Conservation (phyloP, 148 eudicot genomes). For the Talinum fruticosum region DNA sequence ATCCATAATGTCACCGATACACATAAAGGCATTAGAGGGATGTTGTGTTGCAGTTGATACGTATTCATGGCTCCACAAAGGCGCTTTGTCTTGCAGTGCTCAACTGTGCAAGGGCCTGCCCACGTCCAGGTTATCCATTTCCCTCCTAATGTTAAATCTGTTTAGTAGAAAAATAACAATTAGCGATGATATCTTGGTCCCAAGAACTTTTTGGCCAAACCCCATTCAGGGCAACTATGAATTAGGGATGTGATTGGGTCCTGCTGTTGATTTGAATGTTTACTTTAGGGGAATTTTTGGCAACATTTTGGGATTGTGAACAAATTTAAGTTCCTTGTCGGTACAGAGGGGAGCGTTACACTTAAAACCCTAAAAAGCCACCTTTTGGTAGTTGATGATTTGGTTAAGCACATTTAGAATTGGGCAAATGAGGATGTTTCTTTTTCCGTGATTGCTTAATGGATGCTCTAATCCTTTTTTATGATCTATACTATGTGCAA, state of each 20-base stretch:
- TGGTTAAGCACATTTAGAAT: neutral
- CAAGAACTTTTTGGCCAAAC: neutral
- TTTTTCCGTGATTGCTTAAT: too few species aligned
- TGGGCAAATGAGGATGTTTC: neutral
- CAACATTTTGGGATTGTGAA: neutral
- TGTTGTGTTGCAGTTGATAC: conserved; percentile 87
- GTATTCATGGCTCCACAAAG: conserved; percentile 98
- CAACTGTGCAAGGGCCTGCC: conserved; percentile 87
- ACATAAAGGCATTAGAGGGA: conserved; percentile 74
- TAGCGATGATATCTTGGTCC: too few species aligned
- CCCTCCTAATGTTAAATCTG: neutral
- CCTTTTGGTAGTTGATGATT: neutral
- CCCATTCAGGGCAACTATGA: neutral
- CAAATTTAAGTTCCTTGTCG: neutral
- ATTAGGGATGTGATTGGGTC: neutral
- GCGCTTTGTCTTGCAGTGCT: conserved; percentile 90
- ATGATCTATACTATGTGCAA: neutral
- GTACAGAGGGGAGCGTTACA: neutral
- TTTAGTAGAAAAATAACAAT: too few species aligned
- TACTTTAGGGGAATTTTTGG: neutral
- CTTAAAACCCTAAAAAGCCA: neutral
- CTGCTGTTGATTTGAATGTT: neutral
- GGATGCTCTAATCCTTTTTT: too few species aligned
- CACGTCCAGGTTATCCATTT: conserved; percentile 51
- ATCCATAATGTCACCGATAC: conserved; percentile 78